Evolutionary conservation across 345 rosid species (phyloP).

Genomic region (Iberis pinnata): DNA sequence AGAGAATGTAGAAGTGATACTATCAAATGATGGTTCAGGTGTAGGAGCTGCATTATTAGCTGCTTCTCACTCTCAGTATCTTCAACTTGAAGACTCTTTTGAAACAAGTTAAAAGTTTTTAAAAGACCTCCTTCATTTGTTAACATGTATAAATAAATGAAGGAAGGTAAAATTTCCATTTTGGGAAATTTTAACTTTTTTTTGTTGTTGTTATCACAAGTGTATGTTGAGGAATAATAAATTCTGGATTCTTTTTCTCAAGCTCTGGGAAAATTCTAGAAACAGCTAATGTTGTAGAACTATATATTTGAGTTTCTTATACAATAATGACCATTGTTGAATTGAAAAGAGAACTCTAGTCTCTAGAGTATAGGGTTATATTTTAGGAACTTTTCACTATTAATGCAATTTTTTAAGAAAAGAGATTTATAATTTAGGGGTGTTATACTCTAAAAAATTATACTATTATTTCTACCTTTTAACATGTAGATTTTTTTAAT

Average conservation of each 20-base stretch:
- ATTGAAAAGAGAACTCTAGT: too few species aligned
- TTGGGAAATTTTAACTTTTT: constrained; percentile 10
- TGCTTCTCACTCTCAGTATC: constrained; percentile 63
- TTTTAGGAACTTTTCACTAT: too few species aligned
- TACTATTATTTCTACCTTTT: too few species aligned
- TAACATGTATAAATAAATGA: constrained; percentile 21
- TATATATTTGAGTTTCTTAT: constrained; percentile 17
- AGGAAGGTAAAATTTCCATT: constrained; percentile 10
- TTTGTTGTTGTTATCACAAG: constrained; percentile 9
- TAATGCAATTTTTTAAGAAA: too few species aligned
- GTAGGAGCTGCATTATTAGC: constrained; percentile 75
- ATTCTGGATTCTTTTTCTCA: constrained; percentile 17
- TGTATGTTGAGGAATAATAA: constrained; percentile 17
- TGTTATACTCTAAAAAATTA: too few species aligned
- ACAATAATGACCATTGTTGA: too few species aligned
- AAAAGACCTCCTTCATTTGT: constrained; percentile 9
- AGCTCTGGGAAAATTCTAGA: constrained; percentile 14
- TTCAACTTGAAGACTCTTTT: constrained; percentile 24
- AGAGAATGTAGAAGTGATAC: constrained; percentile 38
- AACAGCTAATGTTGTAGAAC: constrained; percentile 30
- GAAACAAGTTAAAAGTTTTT: constrained; percentile 16
- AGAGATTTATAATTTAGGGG: too few species aligned
- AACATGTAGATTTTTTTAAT: too few species aligned
- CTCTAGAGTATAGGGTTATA: too few species aligned
- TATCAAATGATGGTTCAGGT: constrained; percentile 70